phyloP scores from a whole-genome alignment of 495 filamentous ascomycete species.

The Xylaria longipes region DNA sequence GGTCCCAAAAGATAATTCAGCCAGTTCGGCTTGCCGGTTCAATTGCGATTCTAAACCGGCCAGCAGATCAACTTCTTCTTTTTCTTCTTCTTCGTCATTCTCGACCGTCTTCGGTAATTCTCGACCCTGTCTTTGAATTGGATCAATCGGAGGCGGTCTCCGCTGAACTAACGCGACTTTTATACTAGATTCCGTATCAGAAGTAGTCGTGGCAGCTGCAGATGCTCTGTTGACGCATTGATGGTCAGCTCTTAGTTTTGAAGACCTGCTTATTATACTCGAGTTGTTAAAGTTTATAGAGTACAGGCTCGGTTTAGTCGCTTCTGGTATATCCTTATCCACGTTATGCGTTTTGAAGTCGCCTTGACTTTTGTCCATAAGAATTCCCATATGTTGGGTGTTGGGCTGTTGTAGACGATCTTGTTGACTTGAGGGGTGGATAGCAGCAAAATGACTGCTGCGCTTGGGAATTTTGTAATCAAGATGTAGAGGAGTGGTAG shows the following conservation, averaged over 20 bases:
- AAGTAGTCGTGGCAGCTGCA: neutral
- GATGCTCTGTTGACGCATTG: neutral
- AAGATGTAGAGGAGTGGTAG: neutral
- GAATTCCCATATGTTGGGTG: neutral
- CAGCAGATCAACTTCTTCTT: slow-evolving; percentile 31
- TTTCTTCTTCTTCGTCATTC: slow-evolving; percentile 14
- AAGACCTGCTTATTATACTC: neutral
- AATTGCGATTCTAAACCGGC: slow-evolving; percentile 37
- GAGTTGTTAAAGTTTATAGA: neutral
- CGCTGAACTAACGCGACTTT: neutral
- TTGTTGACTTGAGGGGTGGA: neutral
- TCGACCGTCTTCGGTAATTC: neutral
- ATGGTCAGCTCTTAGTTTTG: neutral
- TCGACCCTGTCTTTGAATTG: neutral
- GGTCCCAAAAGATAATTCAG: neutral
- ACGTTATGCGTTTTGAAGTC: neutral
- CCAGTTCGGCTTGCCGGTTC: slow-evolving; percentile 25
- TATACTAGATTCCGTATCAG: neutral
- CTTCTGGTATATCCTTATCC: neutral
- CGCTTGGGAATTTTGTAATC: neutral
- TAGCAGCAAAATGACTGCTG: neutral
- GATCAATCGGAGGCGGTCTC: neutral
- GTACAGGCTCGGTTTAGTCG: neutral
- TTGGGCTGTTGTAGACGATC: neutral
- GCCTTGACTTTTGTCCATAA: neutral